Evolutionary conservation across 2,329 filamentous ascomycete species (phyloP).

Genomic region (Colletotrichum brevisporum): DNA sequence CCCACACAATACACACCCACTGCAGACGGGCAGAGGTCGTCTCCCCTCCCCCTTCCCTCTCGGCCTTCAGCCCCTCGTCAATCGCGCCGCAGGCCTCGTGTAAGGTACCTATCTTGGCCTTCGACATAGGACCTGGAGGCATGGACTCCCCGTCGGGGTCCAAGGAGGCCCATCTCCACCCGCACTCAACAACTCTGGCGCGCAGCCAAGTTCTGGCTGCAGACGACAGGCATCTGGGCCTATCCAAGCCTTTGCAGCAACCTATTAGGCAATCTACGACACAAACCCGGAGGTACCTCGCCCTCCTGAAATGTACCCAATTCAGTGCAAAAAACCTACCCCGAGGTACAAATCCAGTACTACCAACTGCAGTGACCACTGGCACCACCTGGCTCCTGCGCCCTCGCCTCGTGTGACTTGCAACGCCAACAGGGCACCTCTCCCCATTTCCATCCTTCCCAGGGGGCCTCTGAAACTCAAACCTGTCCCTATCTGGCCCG

Average conservation of each 20-base stretch:
- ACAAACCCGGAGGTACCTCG: background rate
- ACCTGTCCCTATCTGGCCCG: constrained; percentile 39
- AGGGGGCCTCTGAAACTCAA: constrained; percentile 39
- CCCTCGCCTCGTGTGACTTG: constrained; percentile 10
- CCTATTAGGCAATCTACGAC: constrained; percentile 15
- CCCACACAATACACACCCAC: background rate
- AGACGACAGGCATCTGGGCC: constrained; percentile 6
- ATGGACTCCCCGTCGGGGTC: too few relatives aligned
- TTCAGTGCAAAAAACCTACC: background rate
- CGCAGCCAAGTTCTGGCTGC: constrained; percentile 26
- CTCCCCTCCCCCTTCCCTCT: background rate
- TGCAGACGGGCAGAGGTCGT: too few relatives aligned
- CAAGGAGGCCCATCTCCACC: constrained; percentile 9
- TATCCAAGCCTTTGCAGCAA: constrained; percentile 10
- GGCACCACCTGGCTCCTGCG: background rate
- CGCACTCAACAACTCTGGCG: constrained; percentile 30
- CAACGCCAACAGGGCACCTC: constrained; percentile 20
- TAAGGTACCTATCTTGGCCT: background rate
- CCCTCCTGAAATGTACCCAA: background rate
- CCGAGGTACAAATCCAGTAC: constrained; percentile 1
- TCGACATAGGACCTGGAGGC: too few relatives aligned
- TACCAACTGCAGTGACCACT: background rate
- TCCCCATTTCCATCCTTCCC: constrained; percentile 19
- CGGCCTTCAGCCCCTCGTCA: constrained; percentile 36
- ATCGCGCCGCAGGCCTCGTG: background rate